A percentile compares a stretch with the other conserved stretches of the same genome.
These are phyloP conservation scores for Xerocomus brunneocitrinus DNA, from an alignment of 768 basidiomycete species.

Conservation along the genomic window DNA sequence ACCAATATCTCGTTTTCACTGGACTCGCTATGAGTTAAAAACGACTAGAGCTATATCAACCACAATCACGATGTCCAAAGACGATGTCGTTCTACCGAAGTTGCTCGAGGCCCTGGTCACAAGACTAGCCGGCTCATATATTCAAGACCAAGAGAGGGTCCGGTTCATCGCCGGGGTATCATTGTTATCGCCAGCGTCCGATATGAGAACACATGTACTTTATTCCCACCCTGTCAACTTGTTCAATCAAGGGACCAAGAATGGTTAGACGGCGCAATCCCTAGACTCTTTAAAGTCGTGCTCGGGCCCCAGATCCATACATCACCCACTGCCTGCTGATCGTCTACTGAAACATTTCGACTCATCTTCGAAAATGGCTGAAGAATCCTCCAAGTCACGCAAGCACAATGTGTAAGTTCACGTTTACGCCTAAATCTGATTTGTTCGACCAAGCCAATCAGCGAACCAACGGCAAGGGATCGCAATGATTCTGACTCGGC, in stretches of 20 bases:
- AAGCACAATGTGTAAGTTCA: neutral
- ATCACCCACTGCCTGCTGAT: neutral
- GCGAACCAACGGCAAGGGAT: neutral
- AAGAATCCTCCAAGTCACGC: neutral
- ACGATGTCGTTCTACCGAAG: neutral
- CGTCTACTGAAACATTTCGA: neutral
- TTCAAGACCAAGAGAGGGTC: neutral
- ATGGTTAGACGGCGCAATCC: neutral
- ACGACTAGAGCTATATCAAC: neutral
- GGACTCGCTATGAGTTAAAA: neutral
- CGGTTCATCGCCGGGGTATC: neutral
- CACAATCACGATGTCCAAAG: neutral
- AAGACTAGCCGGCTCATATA: neutral
- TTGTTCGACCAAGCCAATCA: neutral
- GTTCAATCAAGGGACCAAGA: conserved; percentile 4
- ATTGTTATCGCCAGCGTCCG: conserved; percentile 17
- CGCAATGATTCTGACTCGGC: neutral
- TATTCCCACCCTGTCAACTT: conserved; percentile 4
- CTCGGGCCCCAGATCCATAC: neutral
- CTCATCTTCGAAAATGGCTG: neutral
- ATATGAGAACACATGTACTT: conserved; percentile 1
- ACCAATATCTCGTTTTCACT: too few species aligned
- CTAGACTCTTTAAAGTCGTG: conserved; percentile 15
- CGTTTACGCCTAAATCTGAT: too few species aligned
- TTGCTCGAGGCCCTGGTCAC: neutral